Evolutionary conservation across 2,329 filamentous ascomycete genomes (phyloP), one percentile per base, ranked within the genome.

Genomic region (Fusarium palustre): DNA sequence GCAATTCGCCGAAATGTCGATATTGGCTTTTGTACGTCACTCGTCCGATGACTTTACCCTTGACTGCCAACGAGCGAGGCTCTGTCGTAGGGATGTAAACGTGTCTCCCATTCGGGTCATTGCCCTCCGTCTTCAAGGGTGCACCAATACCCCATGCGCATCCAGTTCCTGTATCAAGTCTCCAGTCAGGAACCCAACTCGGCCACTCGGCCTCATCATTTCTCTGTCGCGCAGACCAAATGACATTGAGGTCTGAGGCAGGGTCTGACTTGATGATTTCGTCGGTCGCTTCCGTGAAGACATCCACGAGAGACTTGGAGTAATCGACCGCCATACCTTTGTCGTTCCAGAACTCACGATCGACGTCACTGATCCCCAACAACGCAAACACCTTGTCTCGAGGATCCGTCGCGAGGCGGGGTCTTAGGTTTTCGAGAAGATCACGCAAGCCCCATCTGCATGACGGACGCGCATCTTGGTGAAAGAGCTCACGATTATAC

Each of bases 111-210:
- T 57, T 61, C 1, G 41, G 36, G 3, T 47, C 4, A 11, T 30
- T 8, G 4, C 33, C 38, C 3, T 41, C n/a, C 3, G 38, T 41
- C 16, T 63, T 55, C 3, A 67, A 43, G 2, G 68, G 54, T 1
- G 55, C 30, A 12, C 68, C 68, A 2, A 69, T 58, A 0, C 68
- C 69, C 62, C 68, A 71, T 13, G 43, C 31, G 15, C 69, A 71
- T 1, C 69, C 69, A 3, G 66, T 59, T 1, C 68, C 69, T 0
- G 59, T 71, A 22, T 59, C 31, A 13, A 69, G 42, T 43, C 68
- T 33, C 65, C 68, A 71, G 34, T 71, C 69, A 2, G 68, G 68
- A 15, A 71, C 69, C 69, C 69, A 71, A 18, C 58, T 71, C 6
- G 62, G 69, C 68, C 69, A 71, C 12, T 22, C 47, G 16, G 20